Evolutionary conservation across 805 yeast genomes (phyloP).

Genomic region (Pichia gijzeniarum): DNA sequence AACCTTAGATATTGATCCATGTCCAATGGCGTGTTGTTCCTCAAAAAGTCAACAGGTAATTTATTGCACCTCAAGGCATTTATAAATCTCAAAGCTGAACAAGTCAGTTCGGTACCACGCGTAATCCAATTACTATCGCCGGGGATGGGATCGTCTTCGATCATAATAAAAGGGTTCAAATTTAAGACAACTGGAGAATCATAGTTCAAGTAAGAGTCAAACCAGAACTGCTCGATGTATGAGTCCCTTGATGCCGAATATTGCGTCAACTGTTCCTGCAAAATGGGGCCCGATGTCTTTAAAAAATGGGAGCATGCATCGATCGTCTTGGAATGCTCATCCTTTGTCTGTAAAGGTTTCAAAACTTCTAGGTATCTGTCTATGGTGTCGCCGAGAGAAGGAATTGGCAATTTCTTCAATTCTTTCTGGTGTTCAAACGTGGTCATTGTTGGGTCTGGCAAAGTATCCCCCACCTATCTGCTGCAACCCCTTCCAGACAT

Average conservation of each 20-base stretch:
- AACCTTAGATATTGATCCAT: constrained; percentile 88
- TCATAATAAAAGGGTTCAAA: constrained; percentile 81
- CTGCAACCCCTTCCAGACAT: too few species aligned
- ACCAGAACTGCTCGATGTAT: constrained; percentile 93
- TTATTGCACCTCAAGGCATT: constrained; percentile 72
- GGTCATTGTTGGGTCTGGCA: constrained; percentile 10
- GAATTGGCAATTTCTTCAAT: constrained; percentile 71
- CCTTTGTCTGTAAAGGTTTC: constrained; percentile 74
- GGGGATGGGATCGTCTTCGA: constrained; percentile 88
- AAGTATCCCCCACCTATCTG: too few species aligned
- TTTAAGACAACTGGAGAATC: constrained; percentile 90
- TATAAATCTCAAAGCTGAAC: constrained; percentile 72
- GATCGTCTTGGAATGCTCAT: constrained; percentile 57
- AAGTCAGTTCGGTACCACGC: constrained; percentile 73
- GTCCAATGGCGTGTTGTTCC: constrained; percentile 59
- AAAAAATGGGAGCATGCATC: constrained; percentile 53
- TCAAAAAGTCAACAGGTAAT: constrained; percentile 61
- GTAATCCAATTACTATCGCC: constrained; percentile 58
- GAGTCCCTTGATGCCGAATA: constrained; percentile 63
- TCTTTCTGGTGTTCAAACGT: constrained; percentile 55
- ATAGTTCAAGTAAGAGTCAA: constrained; percentile 78
- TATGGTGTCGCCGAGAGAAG: constrained; percentile 64
- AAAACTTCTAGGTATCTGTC: constrained; percentile 57
- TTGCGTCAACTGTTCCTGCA: constrained; percentile 56
- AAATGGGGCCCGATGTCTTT: constrained; percentile 45